Evolutionary conservation across 495 filamentous ascomycete species (phyloP), one percentile per base, ranked within the genome.

Genomic region (Neurospora sublineolata): DNA sequence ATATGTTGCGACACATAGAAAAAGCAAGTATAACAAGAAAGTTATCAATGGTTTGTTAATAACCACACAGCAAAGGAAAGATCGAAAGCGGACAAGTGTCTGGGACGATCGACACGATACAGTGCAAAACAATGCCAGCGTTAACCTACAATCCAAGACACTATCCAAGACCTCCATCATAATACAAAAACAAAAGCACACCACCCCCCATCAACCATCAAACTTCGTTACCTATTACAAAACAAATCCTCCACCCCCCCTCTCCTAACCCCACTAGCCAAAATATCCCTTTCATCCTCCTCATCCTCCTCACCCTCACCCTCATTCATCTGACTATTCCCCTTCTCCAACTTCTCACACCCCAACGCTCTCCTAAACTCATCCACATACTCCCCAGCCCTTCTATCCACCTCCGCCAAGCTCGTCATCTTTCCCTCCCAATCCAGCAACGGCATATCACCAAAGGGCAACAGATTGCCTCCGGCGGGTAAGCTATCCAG

Each of bases 401-500:
- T 72, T 3, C 70, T 73, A 68, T 83, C 78, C 37, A 88, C 76
- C 5, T 77, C 74, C 44, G 67, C 69, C 5, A 80, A 69, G 4
- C 68, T 73, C n/a, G 77, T 79, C 14, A 70, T 6, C 37, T 23
- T 71, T 8, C 84, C 84, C 27, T 84, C 80, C 83, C 83, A 86
- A 1, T 72, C 44, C 52, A 83, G n/a, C 60, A 84, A 67, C 10
- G 83, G 80, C 69, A 86, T 73, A 2, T 82, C 77, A 12, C 77
- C 73, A 41, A 85, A 79, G 7, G 78, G 72, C 33, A 77, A 72
- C 42, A 85, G 71, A 4, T 71, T 75, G 14, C 81, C 83, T 1
- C 75, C 67, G 16, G 75, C 74, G 1, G 81, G 80, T 37, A 84
- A 76, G 30, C 76, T 82, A 5, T 84, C 81, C 0, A 84, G 76